Percentiles rank a stretch among this genome's conserved stretches.
phyloP scores from a whole-genome alignment of 177 flowering plant genomes.

The Vitis hybrid region DNA sequence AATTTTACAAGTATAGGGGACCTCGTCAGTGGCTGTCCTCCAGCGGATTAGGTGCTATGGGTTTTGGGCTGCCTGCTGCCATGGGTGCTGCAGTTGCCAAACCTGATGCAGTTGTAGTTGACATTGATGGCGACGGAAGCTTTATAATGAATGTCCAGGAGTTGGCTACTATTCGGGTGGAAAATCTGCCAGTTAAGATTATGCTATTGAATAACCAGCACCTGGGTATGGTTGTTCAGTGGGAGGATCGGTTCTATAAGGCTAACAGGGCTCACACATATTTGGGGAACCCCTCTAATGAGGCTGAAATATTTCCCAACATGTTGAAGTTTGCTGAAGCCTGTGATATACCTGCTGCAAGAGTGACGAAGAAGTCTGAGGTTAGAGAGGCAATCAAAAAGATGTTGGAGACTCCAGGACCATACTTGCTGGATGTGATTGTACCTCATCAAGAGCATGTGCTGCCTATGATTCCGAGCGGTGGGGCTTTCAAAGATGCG shows the following conservation, averaged over 20 bases:
- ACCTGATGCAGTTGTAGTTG: conserved; percentile 55
- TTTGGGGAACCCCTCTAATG: conserved; percentile 64
- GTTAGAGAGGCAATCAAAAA: conserved; percentile 65
- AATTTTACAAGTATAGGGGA: conserved; percentile 58
- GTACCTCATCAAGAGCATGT: conserved; percentile 95
- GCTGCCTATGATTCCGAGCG: conserved; percentile 87
- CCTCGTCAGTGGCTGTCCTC: conserved; percentile 88
- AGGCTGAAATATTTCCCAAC: conserved; percentile 64
- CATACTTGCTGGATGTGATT: conserved; percentile 52
- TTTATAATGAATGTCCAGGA: conserved; percentile 87
- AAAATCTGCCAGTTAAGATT: conserved; percentile 75
- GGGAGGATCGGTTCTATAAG: conserved; percentile 88
- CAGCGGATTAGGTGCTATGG: conserved; percentile 89
- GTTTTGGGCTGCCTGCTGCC: conserved; percentile 91
- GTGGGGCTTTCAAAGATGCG: conserved; percentile 75
- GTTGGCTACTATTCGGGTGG: conserved; percentile 70
- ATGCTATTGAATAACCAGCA: conserved; percentile 79
- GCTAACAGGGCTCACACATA: conserved; percentile 82
- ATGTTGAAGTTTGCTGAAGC: conserved; percentile 83
- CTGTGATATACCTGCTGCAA: conserved; percentile 73
- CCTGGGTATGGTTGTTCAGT: conserved; percentile 87
- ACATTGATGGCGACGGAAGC: conserved; percentile 91
- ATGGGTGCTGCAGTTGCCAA: conserved; percentile 80
- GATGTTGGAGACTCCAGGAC: conserved; percentile 70
- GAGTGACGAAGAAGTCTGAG: conserved; percentile 58